Base-by-base conservation (phyloP, 2,329 filamentous ascomycete genomes). In the Penicillium sp. region DNA sequence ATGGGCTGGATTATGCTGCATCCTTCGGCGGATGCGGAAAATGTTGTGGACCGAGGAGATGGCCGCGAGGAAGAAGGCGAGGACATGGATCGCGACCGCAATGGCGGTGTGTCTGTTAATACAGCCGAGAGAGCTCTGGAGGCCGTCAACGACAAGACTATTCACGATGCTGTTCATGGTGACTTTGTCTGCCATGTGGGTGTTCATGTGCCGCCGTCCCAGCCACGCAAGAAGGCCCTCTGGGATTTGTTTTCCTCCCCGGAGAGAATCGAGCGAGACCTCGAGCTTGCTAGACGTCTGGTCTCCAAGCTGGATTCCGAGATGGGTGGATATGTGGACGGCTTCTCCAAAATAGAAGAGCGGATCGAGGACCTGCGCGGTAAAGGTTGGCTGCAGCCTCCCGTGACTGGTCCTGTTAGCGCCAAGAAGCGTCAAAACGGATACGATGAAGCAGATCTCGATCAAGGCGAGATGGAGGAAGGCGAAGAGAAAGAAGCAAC, bases 1-100 rank as follows among this genome's bases (percentile, higher is more conserved):
- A 97, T 98, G 68, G 93, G 93, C 18, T 98, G 94, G 91, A 94
- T 98, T 50, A 93, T 97, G 79, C 78, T 98, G 8, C 86, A 97
- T 61, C 86, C 89, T 13, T 82, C 82, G 11, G 77, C 85, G 0
- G 87, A 94, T 46, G 71, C 37, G 3, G 28, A 77, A 5, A 74
- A 79, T 38, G 77, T 82, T 10, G 74, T 84, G 49, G 87, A 94
- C 57, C 78, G 84, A 51, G 77, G 80, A n/a, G 86, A 93, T 56
- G 79, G 80, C 10, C 82, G 86, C 54, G 85, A 89, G 40, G 84
- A 86, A 57, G 75, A 79, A 32, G 75, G 77, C 13, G 79, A 80
- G 46, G 77, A 81, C 26, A 72, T 77, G 16, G 68, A 69, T 24
- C 59, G 64, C 6, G 66, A 68, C 16, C 47, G 60, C 1, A 68